These are phyloP conservation scores for Gossypium anomalum DNA, from an alignment of 345 rosid genomes.

Conservation along the genomic window DNA sequence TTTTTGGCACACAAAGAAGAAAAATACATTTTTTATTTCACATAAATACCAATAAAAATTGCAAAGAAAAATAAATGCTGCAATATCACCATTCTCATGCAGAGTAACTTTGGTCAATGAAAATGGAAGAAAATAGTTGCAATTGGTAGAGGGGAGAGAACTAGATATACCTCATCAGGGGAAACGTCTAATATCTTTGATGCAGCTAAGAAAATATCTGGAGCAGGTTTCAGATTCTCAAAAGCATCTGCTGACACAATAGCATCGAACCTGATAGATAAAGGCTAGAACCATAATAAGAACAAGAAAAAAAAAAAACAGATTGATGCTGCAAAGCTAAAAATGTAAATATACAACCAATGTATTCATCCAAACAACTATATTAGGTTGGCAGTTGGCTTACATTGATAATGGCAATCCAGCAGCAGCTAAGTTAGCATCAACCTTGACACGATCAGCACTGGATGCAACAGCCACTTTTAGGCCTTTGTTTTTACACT, in stretches of 20 bases:
- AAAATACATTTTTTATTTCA: not conserved
- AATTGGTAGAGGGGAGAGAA: not conserved
- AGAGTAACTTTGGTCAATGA: not conserved
- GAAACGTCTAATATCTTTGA: conserved; percentile 80
- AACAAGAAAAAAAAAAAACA: not conserved
- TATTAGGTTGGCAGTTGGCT: conserved; percentile 28
- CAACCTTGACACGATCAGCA: conserved; percentile 93
- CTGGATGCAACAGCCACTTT: conserved; percentile 97
- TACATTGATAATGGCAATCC: conserved; percentile 66
- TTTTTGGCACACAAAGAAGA: not conserved
- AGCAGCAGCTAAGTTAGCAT: conserved; percentile 93
- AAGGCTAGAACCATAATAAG: conserved; percentile 14
- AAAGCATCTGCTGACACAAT: conserved; percentile 97
- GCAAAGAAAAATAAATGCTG: not conserved
- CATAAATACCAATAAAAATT: not conserved
- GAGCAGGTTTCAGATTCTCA: conserved; percentile 96
- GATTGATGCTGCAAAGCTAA: not conserved
- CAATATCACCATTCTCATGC: not conserved
- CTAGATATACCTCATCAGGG: conserved; percentile 53
- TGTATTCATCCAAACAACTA: not conserved
- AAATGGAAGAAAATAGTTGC: not conserved
- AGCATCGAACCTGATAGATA: conserved; percentile 77
- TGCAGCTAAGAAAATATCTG: conserved; percentile 95
- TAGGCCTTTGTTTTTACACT: conserved; percentile 85
- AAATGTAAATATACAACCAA: not conserved